Base-by-base conservation (phyloP, 805 yeast species). In the Wickerhamomyces queroliae region DNA sequence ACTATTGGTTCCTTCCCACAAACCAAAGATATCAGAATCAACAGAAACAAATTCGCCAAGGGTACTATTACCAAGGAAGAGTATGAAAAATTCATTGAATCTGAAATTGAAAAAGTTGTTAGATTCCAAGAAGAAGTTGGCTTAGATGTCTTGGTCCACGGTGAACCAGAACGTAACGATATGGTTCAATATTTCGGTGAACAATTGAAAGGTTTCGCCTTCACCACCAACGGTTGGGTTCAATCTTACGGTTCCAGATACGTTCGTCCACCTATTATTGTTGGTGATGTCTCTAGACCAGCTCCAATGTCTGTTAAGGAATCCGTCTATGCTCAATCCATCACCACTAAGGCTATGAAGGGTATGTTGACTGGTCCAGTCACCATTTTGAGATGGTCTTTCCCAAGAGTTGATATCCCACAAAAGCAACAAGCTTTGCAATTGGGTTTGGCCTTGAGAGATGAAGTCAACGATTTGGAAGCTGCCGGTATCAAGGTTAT, bases 281-380 rank as follows among this genome's bases (percentile, higher is more conserved):
- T 91, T 60, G 99, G 99, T 78, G 99, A 93, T 70, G 88, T 93
- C 61, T 90, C 97, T 41, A 90, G 99, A 79, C 97, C 99, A 67
- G 80, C 78, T 65, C 85, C 98, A 55, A 91, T 93, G 96, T 82
- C 99, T 58, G 98, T 93, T 57, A 91, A 89, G 79, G 99, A 93
- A 79, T 90, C 97, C 48, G 96, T 93, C 63, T 93, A 88, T 73
- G 99, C 99, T 59, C 99, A 93, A 79, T 85, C 96, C 49, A 72
- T 93, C 66, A 89, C 97, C 62, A 70, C 79, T 60, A 86, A 85
- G 77, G 96, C 97, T 66, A 86, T 93, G 80, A 93, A 93, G 81
- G 99, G 99, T 87, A 93, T 93, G 99, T 83, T 93, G 68, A 90
- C 99, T 66, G 99, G 99, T 74, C 99, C 99, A 68, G 93, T 93